Evolutionary conservation across 2,329 filamentous ascomycete genomes (phyloP).

Genomic region (Colletotrichum abscissum): DNA sequence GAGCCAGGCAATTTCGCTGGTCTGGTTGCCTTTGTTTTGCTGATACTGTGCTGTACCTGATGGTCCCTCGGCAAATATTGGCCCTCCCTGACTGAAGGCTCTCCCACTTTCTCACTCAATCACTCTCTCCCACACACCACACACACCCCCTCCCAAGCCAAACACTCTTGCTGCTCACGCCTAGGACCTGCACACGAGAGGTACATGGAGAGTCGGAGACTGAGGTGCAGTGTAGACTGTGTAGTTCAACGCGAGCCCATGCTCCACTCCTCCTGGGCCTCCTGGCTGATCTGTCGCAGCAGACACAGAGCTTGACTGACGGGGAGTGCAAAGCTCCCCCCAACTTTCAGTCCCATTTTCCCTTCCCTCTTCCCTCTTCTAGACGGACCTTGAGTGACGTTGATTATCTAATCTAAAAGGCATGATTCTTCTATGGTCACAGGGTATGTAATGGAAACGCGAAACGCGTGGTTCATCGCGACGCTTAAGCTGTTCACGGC

Average conservation of each 20-base stretch:
- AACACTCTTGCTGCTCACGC: slow-evolving; percentile 36
- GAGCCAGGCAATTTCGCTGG: slow-evolving; percentile 31
- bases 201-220: slow-evolving; percentile 23
- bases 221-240: not conserved
- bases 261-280: slow-evolving; percentile 32
- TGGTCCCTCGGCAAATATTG: slow-evolving; percentile 25
- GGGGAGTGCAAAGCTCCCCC: slow-evolving; percentile 46
- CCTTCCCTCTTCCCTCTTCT: slow-evolving; percentile 43
- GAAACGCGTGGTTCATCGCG: not conserved
- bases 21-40: slow-evolving; percentile 22
- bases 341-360: slow-evolving; percentile 40
- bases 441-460: not conserved
- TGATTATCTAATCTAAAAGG: slow-evolving; percentile 8
- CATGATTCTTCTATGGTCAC: not conserved
- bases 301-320: slow-evolving; percentile 34
- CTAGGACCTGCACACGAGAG: slow-evolving; percentile 16
- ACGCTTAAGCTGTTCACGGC: not conserved
- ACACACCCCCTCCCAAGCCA: slow-evolving; percentile 33
- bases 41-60: slow-evolving; percentile 37
- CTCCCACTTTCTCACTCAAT: slow-evolving; percentile 9
- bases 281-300: slow-evolving; percentile 31
- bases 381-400: not conserved
- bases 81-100: slow-evolving; percentile 29
- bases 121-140: slow-evolving; percentile 8
- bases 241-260: slow-evolving; percentile 29